Conservation (phyloP, 108 stramenopile species). For the Cyclotella distinguenda region DNA sequence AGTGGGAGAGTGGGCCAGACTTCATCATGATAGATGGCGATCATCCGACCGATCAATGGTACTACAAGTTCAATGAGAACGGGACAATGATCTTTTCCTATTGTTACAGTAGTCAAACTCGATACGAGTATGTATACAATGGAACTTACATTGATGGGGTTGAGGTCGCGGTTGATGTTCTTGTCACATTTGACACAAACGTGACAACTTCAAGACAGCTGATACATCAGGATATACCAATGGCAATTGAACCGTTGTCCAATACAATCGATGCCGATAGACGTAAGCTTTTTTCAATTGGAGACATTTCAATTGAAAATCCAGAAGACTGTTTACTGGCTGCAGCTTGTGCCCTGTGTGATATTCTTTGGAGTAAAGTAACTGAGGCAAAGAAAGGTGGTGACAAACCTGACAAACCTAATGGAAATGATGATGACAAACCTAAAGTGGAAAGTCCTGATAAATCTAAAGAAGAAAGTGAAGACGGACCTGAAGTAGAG, state of each 20-base stretch:
- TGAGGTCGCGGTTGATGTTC: constrained; percentile 19
- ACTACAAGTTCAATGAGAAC: constrained; percentile 20
- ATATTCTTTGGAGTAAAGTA: constrained; percentile 1
- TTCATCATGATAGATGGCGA: constrained; percentile 15
- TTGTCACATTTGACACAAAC: constrained; percentile 22
- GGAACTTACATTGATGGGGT: constrained; percentile 15
- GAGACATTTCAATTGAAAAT: constrained; percentile 11
- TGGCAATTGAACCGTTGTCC: constrained; percentile 10
- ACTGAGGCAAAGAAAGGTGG: background rate
- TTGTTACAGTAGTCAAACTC: constrained; percentile 22
- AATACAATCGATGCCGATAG: background rate
- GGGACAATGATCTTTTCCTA: constrained; percentile 7
- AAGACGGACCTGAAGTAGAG: too few species aligned
- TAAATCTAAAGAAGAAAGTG: too few species aligned
- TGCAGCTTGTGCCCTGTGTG: constrained; percentile 12
- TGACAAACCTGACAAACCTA: too few species aligned
- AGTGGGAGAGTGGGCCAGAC: constrained; percentile 30
- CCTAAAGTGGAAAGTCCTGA: too few species aligned
- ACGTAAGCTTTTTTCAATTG: background rate
- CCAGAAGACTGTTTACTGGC: constrained; percentile 9
- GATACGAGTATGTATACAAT: constrained; percentile 26
- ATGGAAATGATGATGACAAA: too few species aligned
- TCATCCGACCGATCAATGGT: constrained; percentile 19
- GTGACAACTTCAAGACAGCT: constrained; percentile 18
- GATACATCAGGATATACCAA: constrained; percentile 10